Conservation (phyloP, 345 rosid species). For the Mangifera indica region DNA sequence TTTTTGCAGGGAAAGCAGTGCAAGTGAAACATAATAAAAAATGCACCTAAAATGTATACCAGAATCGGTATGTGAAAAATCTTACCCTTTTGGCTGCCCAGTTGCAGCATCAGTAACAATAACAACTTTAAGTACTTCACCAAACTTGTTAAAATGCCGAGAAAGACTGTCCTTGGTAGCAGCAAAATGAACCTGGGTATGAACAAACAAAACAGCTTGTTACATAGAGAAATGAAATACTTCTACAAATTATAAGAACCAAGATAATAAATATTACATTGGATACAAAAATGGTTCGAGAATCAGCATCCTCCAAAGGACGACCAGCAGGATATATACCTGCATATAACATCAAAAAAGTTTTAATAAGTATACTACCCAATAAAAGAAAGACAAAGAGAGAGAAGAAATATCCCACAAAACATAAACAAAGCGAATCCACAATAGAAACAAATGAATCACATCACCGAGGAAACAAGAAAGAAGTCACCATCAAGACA, state of each 20-base stretch:
- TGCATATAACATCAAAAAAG: slow-evolving; percentile 30
- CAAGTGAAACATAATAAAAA: slow-evolving; percentile 4
- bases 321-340: slow-evolving; percentile 54
- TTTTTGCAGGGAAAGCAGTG: background rate
- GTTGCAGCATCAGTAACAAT: slow-evolving; percentile 85
- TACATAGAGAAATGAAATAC: slow-evolving; percentile 13
- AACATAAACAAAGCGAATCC: slow-evolving; percentile 11
- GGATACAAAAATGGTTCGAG: slow-evolving; percentile 85
- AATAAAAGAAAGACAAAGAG: too few relatives aligned
- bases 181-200: slow-evolving; percentile 86
- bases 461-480: background rate
- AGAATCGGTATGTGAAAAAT: slow-evolving; percentile 8
- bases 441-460: slow-evolving; percentile 2
- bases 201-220: slow-evolving; percentile 19
- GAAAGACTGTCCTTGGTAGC: slow-evolving; percentile 93
- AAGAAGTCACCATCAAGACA: background rate
- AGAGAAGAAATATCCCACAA: background rate
- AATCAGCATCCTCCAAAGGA: slow-evolving; percentile 76
- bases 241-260: slow-evolving; percentile 1
- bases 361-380: background rate
- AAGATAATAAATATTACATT: slow-evolving; percentile 54
- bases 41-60: background rate
- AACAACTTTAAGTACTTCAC: slow-evolving; percentile 85
- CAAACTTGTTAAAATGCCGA: slow-evolving; percentile 85
- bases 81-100: slow-evolving; percentile 91